Base-by-base conservation (phyloP, 192 early-diverging fungal species). In the Haplosporangium gracile region DNA sequence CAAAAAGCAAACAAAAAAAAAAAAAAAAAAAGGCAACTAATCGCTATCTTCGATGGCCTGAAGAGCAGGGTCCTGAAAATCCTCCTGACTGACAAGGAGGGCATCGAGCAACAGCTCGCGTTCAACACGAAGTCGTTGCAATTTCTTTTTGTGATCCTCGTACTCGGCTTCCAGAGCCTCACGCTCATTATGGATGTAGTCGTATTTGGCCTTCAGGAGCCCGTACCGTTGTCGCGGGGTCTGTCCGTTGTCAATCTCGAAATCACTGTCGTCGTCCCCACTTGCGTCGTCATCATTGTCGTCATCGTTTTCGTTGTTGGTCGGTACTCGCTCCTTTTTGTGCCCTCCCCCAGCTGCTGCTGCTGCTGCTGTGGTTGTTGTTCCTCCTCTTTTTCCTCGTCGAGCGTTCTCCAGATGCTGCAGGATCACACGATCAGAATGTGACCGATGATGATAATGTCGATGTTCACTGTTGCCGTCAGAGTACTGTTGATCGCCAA, bases 41-140 rank as follows among this genome's bases (percentile, higher is more conserved):
- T 86, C 84, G 68, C 84, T 86, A 29, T 86, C 84, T 26, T 86
- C 84, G 69, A 86, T 60, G 5, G 63, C 79, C 65, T 80, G 68
- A 29, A 86, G 57, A 10, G 84, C 70, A 24, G 79, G 79, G 36
- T 86, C 79, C 57, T 86, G 84, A 40, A 77, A 86, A 49, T 86
- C 47, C 20, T 77, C 75, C 22, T 86, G 68, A 43, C 70, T 78
- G 22, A 39, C 36, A 39, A 77, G 43, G 7, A 86, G 26, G 11
- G 84, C 84, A 45, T 86, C 84, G 18, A 86, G 60, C 29, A 86
- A 45, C 16, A 86, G 51, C 36, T 81, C 84, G 1, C 79, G 69
- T 24, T 86, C 84, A 4, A 77, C 71, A 16, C 75, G 68, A 26
- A 86, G 53, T 40, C 84, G 70, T 11, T 49, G 65, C 32, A 86